Conservation (phyloP, 345 rosid genomes). For the Stellera chamaejasme region DNA sequence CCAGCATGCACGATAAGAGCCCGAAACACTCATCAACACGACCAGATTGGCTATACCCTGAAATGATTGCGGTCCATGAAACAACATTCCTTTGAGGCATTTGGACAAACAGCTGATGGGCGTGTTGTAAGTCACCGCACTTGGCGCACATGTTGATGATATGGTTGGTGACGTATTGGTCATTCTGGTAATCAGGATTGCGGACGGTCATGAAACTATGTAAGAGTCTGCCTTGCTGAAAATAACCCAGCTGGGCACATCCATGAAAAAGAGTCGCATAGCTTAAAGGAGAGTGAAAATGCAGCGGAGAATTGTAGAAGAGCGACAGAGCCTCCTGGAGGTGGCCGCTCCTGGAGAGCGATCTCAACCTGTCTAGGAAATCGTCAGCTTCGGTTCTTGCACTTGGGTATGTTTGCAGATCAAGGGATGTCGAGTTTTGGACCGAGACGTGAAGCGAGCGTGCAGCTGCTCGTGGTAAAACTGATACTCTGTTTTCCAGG, state of each 20-base stretch:
- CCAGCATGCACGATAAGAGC: conserved; percentile 53
- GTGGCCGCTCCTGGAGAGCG: conserved; percentile 26
- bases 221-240: conserved; percentile 36
- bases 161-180: conserved; percentile 50
- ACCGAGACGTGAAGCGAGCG: conserved; percentile 15
- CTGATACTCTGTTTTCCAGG: no score
- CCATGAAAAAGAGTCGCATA: conserved; percentile 59
- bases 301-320: conserved; percentile 29
- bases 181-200: conserved; percentile 2
- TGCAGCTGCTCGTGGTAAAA: neutral
- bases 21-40: conserved; percentile 29
- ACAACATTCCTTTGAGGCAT: conserved; percentile 67
- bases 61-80: conserved; percentile 71
- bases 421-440: conserved; percentile 14
- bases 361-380: conserved; percentile 21
- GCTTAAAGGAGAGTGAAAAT: conserved; percentile 29
- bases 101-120: conserved; percentile 50
- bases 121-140: conserved; percentile 43
- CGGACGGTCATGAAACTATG: conserved; percentile 50
- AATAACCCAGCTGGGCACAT: conserved; percentile 49
- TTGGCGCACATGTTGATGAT: conserved; percentile 52
- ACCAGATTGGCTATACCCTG: conserved; percentile 65
- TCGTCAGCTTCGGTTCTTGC: conserved; percentile 3
- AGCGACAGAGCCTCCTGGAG: conserved; percentile 39
- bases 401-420: neutral